Base-by-base conservation (phyloP, 768 basidiomycete genomes). In the Clitopilus hobsonii region DNA sequence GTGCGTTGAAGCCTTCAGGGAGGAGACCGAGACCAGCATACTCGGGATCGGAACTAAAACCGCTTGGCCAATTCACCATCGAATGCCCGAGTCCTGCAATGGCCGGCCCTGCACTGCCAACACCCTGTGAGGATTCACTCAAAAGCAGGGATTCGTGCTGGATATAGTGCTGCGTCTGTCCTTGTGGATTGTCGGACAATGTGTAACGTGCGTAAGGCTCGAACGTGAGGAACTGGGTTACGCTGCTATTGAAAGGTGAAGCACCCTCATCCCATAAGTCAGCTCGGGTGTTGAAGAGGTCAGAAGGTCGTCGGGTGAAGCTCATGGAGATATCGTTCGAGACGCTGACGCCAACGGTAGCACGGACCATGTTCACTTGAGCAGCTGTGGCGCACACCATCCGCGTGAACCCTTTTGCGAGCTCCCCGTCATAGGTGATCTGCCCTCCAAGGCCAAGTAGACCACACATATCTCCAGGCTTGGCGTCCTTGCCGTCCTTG, bases 351-450 rank as follows among this genome's bases (percentile, higher is more conserved):
- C 45, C 20, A 23, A 62, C 28, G 26, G 59, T 58, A 23, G 61
- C 59, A 23, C 50, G 41, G 23, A 62, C 61, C 55, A 62, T 54
- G 54, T 60, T 62, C 51, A 62, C 57, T 32, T 60, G 61, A 1
- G 61, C 58, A 18, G 61, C 49, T 3, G 58, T 38, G 16, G 61
- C 61, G 28, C 61, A 62, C 28, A 62, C 38, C 61, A 62, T 62
- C 23, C 57, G 52, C 6, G 36, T 38, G 22, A 58, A 54, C 1
- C 38, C 53, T 8, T 48, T 23, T 6, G 10, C 3, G 6, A 48
- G 13, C 13, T 23, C 20, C 3, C 58, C 61, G 24, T 62, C 29
- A 2, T 3, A 22, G 6, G 49, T 38, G 6, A 23, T 18, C n/a
- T 52, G 54, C 29, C 61, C 61, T 28, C 58, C 58, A 10, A 62